A percentile compares a stretch with the other conserved stretches of the same genome.
These are phyloP conservation scores for Vitis hybrid DNA, from an alignment of 177 flowering plant species.

Conservation along the genomic window DNA sequence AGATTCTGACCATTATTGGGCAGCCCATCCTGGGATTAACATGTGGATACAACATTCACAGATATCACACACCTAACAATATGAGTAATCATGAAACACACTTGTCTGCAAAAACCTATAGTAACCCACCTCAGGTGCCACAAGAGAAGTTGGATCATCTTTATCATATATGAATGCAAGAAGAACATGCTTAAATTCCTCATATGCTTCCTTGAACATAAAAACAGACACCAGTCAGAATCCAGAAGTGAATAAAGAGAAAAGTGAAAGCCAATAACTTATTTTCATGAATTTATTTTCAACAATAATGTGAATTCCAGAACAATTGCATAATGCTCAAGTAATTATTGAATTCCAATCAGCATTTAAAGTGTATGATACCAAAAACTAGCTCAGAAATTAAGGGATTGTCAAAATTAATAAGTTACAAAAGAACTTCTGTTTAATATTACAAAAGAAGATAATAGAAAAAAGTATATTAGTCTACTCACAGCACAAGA, in stretches of 20 bases:
- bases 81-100: background rate
- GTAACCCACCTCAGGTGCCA: conserved; percentile 73
- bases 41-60: too few relatives aligned
- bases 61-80: background rate
- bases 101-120: background rate
- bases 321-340: background rate
- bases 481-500: background rate
- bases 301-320: background rate
- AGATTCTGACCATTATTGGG: too few relatives aligned
- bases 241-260: conserved; percentile 4
- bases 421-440: background rate
- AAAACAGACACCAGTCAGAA: conserved; percentile 21
- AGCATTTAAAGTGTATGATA: background rate
- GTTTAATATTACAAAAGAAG: background rate
- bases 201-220: conserved; percentile 92
- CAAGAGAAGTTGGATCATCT: conserved; percentile 85
- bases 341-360: background rate
- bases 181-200: conserved; percentile 96
- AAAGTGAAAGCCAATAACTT: background rate
- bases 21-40: too few relatives aligned
- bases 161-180: conserved; percentile 91
- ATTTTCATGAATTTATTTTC: background rate
- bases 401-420: background rate
- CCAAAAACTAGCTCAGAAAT: background rate
- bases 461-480: background rate